Evolutionary conservation across 495 filamentous ascomycete species (phyloP).

Genomic region (Parmelia sp.): DNA sequence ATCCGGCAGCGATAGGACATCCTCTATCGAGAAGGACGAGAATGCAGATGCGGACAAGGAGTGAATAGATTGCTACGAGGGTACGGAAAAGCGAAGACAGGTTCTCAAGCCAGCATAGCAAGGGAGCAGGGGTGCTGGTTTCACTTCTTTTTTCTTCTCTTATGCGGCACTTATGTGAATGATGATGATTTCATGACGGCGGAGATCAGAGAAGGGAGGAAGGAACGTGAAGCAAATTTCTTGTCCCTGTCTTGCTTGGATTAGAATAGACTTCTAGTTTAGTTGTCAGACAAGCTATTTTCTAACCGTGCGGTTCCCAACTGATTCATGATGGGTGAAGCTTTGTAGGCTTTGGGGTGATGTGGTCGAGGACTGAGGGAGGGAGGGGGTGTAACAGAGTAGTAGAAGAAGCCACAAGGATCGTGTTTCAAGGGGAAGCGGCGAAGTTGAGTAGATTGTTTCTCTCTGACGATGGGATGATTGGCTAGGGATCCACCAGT

Average conservation of each 20-base stretch:
- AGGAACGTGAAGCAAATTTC: too few species aligned
- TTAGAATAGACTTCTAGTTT: background rate
- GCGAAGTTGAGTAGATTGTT: too few species aligned
- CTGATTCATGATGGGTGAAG: too few species aligned
- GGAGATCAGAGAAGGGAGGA: background rate
- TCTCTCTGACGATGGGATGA: too few species aligned
- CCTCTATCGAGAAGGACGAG: background rate
- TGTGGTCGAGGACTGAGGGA: too few species aligned
- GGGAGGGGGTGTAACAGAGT: too few species aligned
- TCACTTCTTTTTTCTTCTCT: background rate
- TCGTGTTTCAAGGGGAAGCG: too few species aligned
- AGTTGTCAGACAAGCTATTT: background rate
- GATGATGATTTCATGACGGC: background rate
- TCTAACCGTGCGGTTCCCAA: background rate
- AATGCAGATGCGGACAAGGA: background rate
- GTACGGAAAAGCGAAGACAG: background rate
- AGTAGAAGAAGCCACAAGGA: too few species aligned
- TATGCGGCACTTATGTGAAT: too few species aligned
- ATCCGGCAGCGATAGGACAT: background rate
- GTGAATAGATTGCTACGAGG: background rate
- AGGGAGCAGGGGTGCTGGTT: too few species aligned
- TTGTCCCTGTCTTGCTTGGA: background rate
- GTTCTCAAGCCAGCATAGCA: background rate
- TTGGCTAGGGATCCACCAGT: too few species aligned
- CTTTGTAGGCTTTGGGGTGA: too few species aligned